Percentiles rank a stretch among this genome's conserved stretches.
Conservation (phyloP, 73 alveolate genomes). For the Paramecium octaurelia region DNA sequence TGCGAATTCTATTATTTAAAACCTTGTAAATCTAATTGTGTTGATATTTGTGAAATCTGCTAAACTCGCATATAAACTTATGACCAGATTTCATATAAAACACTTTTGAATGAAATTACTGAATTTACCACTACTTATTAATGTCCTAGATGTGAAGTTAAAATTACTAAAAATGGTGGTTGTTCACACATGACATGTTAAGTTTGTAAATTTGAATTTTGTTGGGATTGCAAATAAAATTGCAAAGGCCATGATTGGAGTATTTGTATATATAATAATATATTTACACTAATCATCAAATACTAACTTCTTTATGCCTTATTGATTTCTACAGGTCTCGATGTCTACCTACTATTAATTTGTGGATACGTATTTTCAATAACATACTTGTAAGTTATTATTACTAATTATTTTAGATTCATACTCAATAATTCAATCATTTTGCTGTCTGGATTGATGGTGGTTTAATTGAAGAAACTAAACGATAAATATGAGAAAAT, state of each 20-base stretch:
- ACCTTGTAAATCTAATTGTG: slow-evolving; percentile 7
- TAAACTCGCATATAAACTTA: neutral
- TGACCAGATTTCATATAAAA: neutral
- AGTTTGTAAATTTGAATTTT: slow-evolving; percentile 37
- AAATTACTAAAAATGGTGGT: slow-evolving; percentile 31
- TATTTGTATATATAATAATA: slow-evolving; percentile 21
- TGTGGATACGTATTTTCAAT: neutral
- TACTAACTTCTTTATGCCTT: neutral
- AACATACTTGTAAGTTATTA: neutral
- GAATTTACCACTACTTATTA: neutral
- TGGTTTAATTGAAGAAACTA: neutral
- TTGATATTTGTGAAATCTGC: neutral
- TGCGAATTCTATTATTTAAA: slow-evolving; percentile 24
- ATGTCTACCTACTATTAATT: neutral
- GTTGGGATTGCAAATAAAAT: slow-evolving; percentile 49
- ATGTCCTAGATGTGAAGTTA: slow-evolving; percentile 38
- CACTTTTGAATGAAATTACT: neutral
- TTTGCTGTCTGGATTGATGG: neutral
- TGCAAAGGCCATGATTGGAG: slow-evolving; percentile 50
- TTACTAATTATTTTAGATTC: neutral
- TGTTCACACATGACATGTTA: slow-evolving; percentile 50
- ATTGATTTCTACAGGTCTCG: neutral
- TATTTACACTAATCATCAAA: slow-evolving; percentile 9
- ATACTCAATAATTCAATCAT: neutral
- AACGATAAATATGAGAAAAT: neutral